Evolutionary conservation across 768 basidiomycete species (phyloP).

Genomic region (Phaeolepiota aurea): DNA sequence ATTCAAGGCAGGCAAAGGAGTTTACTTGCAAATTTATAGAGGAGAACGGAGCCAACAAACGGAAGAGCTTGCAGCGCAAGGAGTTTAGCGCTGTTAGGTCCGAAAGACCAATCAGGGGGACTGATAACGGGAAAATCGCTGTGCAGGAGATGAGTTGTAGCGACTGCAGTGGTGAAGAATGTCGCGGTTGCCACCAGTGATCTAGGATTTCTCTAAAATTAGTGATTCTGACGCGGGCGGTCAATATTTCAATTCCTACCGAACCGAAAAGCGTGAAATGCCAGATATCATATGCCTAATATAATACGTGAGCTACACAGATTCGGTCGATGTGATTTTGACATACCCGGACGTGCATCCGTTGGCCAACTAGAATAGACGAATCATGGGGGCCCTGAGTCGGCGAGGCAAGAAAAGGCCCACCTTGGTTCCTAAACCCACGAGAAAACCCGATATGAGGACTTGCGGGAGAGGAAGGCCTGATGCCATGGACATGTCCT

Average conservation of each 20-base stretch:
- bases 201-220: slow-evolving; percentile 15
- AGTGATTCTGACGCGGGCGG: not conserved
- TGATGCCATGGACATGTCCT: not conserved
- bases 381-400: slow-evolving; percentile 1
- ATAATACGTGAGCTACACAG: not conserved
- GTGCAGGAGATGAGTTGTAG: slow-evolving; percentile 35
- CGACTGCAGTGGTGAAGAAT: slow-evolving; percentile 40
- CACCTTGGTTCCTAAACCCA: slow-evolving; percentile 53
- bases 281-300: slow-evolving; percentile 61
- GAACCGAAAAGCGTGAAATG: slow-evolving; percentile 43
- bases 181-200: slow-evolving; percentile 46
- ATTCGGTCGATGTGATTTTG: too few relatives aligned
- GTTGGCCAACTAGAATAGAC: slow-evolving; percentile 36
- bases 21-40: slow-evolving; percentile 12
- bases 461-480: slow-evolving; percentile 22
- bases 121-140: slow-evolving; percentile 19
- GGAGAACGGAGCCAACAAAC: slow-evolving; percentile 20
- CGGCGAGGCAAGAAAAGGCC: slow-evolving; percentile 3
- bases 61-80: slow-evolving; percentile 31
- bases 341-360: slow-evolving; percentile 60
- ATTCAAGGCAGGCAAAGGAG: not conserved
- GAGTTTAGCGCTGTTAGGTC: slow-evolving; percentile 22
- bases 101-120: slow-evolving; percentile 32
- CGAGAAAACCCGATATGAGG: slow-evolving; percentile 43
- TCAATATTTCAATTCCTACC: slow-evolving; percentile 21